Percentiles rank a stretch among this genome's conserved stretches.
Conservation (phyloP, 2,329 filamentous ascomycete species). For the Fusarium albosuccineum region DNA sequence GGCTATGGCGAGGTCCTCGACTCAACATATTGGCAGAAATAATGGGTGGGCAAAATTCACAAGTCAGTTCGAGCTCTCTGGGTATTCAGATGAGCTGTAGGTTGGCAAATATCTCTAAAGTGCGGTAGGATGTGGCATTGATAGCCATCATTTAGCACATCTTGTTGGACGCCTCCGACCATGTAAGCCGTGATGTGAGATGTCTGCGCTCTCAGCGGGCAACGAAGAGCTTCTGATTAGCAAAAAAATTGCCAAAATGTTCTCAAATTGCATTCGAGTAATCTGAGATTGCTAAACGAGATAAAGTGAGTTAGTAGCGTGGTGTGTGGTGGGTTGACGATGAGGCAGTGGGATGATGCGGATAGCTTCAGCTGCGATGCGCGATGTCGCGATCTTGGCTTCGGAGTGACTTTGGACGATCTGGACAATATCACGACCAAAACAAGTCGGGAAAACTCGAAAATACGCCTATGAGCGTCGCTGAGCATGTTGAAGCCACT, state of each 20-base stretch:
- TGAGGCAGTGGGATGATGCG: conserved; percentile 43
- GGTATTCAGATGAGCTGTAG: too few relatives aligned
- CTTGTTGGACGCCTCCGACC: conserved; percentile 42
- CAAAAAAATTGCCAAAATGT: conserved; percentile 38
- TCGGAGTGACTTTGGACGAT: conserved; percentile 49
- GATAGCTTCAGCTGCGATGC: conserved; percentile 52
- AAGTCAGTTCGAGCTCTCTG: too few relatives aligned
- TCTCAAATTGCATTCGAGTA: conserved; percentile 10
- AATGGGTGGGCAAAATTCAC: neutral
- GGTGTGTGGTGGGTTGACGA: conserved; percentile 37
- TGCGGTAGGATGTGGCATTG: neutral
- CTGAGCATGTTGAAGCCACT: conserved; percentile 28
- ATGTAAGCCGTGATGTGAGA: conserved; percentile 45
- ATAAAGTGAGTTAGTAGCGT: conserved; percentile 19
- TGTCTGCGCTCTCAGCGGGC: conserved; percentile 11
- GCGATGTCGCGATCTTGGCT: conserved; percentile 30
- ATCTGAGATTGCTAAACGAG: neutral
- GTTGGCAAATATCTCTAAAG: neutral
- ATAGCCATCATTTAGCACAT: conserved; percentile 13
- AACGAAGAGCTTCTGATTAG: conserved; percentile 5
- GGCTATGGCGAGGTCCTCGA: neutral
- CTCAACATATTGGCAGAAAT: neutral
- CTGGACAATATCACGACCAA: conserved; percentile 14
- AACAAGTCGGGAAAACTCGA: conserved; percentile 23
- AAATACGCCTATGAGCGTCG: conserved; percentile 30